Evolutionary conservation across 139 green algal genomes (phyloP), one percentile per base, ranked within the genome.

Genomic region (Yamagishiella unicocca): DNA sequence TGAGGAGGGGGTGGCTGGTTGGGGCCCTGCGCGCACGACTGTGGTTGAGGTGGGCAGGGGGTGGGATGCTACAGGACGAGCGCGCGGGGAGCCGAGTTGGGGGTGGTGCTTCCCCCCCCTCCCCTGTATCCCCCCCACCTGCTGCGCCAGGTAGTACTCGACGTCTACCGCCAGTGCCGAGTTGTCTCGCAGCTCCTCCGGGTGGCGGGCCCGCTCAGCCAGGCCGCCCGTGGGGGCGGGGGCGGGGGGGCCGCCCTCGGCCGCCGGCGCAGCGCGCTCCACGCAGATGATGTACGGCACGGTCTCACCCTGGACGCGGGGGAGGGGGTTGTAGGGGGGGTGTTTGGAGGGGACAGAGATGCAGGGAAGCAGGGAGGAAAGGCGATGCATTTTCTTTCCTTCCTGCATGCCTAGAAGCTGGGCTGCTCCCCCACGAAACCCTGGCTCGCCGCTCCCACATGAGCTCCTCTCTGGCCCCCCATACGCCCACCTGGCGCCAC

Each of bases 241-340:
- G 0, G 17, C 35, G 7, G 79, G 46, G 0, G 64, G 43, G 8
- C 33, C 53, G 4, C 61, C 55, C 14, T 62, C 68, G 31, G 50
- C 55, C 4, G 38, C 33, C 46, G 86, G 2, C 19, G 45, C 50
- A 35, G 35, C 62, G 46, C 74, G 72, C 38, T 96, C 88, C 14
- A 95, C 81, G 91, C 96, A 98, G 80, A 99, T 99, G 75, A 99
- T 91, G 92, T 99, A 99, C 24, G 98, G 97, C 83, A 99, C 96
- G 5, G 97, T 98, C 82, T 99, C 97, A 12, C 97, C 97, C 87
- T 94, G 33, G 19, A 55, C 2, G 3, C 1, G 33, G 38, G 31
- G 17, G 25, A 78, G n/a, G 19, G 19, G 58, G 58, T 25, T 29
- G 58, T 35, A 68, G 24, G 58, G 58, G 24, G 58, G 21, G 50